Evolutionary conservation across 768 basidiomycete genomes (phyloP).

Genomic region (Pulveroboletus sp.): DNA sequence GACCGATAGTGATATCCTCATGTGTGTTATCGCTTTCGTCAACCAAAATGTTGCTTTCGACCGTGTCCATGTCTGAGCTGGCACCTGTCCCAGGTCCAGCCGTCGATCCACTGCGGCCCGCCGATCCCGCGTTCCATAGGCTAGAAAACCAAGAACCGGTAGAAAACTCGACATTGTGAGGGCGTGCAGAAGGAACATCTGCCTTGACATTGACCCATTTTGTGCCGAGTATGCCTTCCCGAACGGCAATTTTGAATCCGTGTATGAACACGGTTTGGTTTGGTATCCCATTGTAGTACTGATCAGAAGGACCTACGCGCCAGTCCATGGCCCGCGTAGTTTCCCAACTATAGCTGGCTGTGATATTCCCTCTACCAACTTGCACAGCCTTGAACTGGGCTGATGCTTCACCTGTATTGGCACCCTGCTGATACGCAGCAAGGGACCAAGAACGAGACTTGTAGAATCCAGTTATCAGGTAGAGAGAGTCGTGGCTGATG

Average conservation of each 20-base stretch:
- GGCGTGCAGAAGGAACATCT: slow-evolving; percentile 1
- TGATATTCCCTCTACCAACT: slow-evolving; percentile 11
- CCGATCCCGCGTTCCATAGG: not conserved
- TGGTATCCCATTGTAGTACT: slow-evolving; percentile 1
- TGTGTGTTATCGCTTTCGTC: not conserved
- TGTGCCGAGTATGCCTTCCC: slow-evolving; percentile 1
- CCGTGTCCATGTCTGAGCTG: not conserved
- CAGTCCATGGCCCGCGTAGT: slow-evolving; percentile 8
- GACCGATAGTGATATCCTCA: not conserved
- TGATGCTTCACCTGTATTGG: not conserved
- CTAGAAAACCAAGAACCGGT: not conserved
- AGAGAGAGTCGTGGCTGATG: slow-evolving; percentile 20
- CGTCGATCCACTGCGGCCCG: not conserved
- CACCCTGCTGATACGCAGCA: slow-evolving; percentile 11
- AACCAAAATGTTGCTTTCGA: not conserved
- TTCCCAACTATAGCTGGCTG: slow-evolving; percentile 11
- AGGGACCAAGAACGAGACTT: slow-evolving; percentile 25
- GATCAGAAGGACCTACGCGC: slow-evolving; percentile 4
- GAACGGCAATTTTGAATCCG: slow-evolving; percentile 15
- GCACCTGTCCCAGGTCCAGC: not conserved
- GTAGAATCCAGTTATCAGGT: slow-evolving; percentile 19
- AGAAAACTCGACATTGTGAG: not conserved
- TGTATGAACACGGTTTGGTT: slow-evolving; percentile 23
- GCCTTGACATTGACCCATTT: slow-evolving; percentile 2
- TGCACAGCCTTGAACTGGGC: slow-evolving; percentile 11